Conservation (phyloP, 1,139 yeast species). For the Lodderomyces orthopsilosis region DNA sequence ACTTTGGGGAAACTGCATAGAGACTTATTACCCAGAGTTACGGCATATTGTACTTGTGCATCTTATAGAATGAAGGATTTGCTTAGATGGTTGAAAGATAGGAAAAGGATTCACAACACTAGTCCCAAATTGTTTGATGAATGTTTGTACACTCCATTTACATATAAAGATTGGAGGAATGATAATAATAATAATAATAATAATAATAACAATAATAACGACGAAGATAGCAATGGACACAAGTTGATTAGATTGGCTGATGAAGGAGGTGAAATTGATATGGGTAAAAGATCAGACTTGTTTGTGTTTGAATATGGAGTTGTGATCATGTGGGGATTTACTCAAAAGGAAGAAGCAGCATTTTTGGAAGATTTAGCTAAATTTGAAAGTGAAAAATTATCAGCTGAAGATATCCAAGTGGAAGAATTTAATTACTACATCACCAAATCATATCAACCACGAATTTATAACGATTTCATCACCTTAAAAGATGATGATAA, state of each 20-base stretch:
- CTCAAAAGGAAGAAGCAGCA: slow-evolving; percentile 77
- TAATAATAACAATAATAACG: slow-evolving; percentile 1
- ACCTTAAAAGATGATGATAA: slow-evolving; percentile 87
- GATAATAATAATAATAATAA: slow-evolving; percentile 31
- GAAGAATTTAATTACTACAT: slow-evolving; percentile 94
- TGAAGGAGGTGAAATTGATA: slow-evolving; percentile 92
- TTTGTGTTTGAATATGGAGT: slow-evolving; percentile 95
- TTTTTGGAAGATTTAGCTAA: slow-evolving; percentile 79
- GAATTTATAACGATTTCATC: slow-evolving; percentile 92
- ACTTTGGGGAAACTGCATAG: slow-evolving; percentile 88
- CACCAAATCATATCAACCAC: slow-evolving; percentile 88
- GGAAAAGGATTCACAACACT: slow-evolving; percentile 70
- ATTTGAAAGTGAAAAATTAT: slow-evolving; percentile 87
- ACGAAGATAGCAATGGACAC: slow-evolving; percentile 26
- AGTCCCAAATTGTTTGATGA: slow-evolving; percentile 90
- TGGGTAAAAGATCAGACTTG: slow-evolving; percentile 73
- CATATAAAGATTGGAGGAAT: slow-evolving; percentile 76
- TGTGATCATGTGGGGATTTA: slow-evolving; percentile 92
- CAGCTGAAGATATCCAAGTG: slow-evolving; percentile 86
- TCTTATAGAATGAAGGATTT: slow-evolving; percentile 86
- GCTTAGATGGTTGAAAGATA: slow-evolving; percentile 78
- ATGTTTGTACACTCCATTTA: slow-evolving; percentile 87
- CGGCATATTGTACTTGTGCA: slow-evolving; percentile 95
- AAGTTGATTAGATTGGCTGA: slow-evolving; percentile 73
- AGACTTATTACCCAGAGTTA: slow-evolving; percentile 79